Evolutionary conservation across 2,329 filamentous ascomycete species (phyloP).

Genomic region (Mycocentrospora acerina): DNA sequence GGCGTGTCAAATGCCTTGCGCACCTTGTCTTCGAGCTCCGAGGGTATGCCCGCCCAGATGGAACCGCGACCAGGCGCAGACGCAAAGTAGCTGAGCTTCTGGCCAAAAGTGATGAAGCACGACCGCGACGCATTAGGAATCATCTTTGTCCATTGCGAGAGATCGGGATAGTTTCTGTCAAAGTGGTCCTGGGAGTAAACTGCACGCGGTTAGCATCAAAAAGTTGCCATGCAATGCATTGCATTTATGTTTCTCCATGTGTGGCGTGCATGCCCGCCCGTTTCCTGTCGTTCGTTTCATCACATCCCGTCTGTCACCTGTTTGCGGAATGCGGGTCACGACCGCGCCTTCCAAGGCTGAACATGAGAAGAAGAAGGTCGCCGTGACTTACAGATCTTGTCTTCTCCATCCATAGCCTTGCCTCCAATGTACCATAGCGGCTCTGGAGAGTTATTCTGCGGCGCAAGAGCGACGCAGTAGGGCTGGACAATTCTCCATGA

Average conservation of each 20-base stretch:
- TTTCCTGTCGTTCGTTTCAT: constrained; percentile 5
- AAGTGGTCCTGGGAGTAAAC: constrained; percentile 37
- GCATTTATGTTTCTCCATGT: no score
- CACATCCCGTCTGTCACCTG: no score
- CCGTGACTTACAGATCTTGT: constrained; percentile 37
- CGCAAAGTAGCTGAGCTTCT: constrained; percentile 34
- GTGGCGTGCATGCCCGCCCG: constrained; percentile 5
- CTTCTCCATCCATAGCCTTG: constrained; percentile 34
- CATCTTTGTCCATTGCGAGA: constrained; percentile 31
- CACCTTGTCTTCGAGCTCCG: constrained; percentile 35
- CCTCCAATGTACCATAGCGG: constrained; percentile 39
- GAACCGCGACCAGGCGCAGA: constrained; percentile 33
- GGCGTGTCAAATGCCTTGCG: constrained; percentile 37
- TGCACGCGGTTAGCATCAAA: constrained; percentile 17
- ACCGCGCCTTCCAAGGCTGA: no score
- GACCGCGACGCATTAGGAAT: constrained; percentile 28
- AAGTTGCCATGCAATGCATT: no score
- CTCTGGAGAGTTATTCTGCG: constrained; percentile 27
- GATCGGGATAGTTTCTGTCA: constrained; percentile 33
- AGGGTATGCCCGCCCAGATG: constrained; percentile 37
- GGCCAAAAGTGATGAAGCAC: constrained; percentile 37
- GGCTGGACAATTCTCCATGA: constrained; percentile 36
- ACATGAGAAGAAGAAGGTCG: no score
- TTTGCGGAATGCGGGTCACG: no score
- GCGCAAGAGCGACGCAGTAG: constrained; percentile 37